Conservation (phyloP, 2,329 filamentous ascomycete genomes). For the Colletotrichum tropicale region DNA sequence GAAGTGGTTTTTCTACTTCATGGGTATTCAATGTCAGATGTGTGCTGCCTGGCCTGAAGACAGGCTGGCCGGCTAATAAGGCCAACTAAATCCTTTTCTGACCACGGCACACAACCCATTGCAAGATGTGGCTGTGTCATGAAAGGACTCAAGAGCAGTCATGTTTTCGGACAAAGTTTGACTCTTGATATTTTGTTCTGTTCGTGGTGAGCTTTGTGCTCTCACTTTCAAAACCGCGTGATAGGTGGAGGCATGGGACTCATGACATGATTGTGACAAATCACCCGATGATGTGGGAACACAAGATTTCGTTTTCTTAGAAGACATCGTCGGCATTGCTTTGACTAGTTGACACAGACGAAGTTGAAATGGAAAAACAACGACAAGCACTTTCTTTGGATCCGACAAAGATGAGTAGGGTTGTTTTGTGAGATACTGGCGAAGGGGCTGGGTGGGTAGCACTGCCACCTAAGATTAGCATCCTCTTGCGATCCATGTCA, state of each 20-base stretch:
- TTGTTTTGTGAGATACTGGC: background rate
- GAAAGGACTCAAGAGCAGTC: background rate
- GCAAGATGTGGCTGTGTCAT: background rate
- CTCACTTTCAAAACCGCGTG: background rate
- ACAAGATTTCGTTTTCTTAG: background rate
- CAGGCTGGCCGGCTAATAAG: background rate
- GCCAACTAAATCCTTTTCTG: background rate
- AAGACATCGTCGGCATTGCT: background rate
- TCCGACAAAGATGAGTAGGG: background rate
- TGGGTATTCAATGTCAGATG: background rate
- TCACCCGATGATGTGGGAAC: background rate
- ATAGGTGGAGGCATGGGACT: background rate
- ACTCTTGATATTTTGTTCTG: background rate
- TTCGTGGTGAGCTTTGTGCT: background rate
- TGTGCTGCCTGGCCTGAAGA: background rate
- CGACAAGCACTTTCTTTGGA: background rate
- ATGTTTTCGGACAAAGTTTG: background rate
- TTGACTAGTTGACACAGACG: background rate
- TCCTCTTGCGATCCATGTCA: background rate
- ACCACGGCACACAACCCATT: background rate
- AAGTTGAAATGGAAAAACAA: background rate
- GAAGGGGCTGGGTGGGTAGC: background rate
- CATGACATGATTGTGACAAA: constrained; percentile 9
- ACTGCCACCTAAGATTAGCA: background rate
- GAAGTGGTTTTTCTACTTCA: background rate